Evolutionary conservation across 1,139 yeast species (phyloP).

Genomic region (Scheffersomyces segobiensis): DNA sequence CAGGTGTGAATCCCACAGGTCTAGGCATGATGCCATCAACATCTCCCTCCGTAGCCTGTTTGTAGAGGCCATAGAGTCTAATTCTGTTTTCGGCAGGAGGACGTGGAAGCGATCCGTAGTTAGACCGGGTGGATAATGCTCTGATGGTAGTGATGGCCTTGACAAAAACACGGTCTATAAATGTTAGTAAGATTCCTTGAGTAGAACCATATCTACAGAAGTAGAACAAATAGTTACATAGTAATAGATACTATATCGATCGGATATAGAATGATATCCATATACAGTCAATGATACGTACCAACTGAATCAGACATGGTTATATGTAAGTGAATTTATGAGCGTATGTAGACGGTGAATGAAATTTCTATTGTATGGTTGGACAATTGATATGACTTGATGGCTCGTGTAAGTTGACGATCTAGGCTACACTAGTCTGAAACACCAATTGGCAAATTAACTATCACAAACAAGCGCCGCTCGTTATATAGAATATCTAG

Average conservation of each 20-base stretch:
- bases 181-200: conserved; percentile 17
- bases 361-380: background rate
- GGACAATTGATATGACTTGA: background rate
- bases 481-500: background rate
- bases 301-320: conserved; percentile 50
- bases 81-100: conserved; percentile 78
- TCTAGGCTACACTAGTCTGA: background rate
- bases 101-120: conserved; percentile 70
- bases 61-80: conserved; percentile 75
- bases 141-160: conserved; percentile 80
- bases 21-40: conserved; percentile 67
- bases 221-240: background rate
- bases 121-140: conserved; percentile 67
- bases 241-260: background rate
- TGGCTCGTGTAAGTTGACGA: background rate
- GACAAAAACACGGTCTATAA: conserved; percentile 69
- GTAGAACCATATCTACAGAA: background rate
- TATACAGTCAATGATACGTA: conserved; percentile 18
- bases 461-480: background rate
- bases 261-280: background rate
- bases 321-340: background rate
- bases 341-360: background rate
- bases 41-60: conserved; percentile 88
- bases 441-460: background rate
- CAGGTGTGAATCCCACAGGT: conserved; percentile 60